Base-by-base conservation (phyloP, 768 basidiomycete species). In the Agaricus blazei region DNA sequence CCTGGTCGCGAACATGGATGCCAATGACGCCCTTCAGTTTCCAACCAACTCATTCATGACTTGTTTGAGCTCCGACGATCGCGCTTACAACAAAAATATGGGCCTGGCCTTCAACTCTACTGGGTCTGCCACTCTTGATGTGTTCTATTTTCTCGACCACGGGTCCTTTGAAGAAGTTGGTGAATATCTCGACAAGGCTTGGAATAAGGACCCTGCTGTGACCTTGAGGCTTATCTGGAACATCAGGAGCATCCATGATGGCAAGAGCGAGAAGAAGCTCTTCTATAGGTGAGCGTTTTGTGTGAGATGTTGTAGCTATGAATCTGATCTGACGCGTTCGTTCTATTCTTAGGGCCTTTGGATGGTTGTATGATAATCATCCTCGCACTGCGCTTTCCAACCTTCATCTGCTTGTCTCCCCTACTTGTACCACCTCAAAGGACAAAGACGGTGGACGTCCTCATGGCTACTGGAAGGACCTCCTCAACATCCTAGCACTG, bases 391-490 rank as follows among this genome's bases (percentile, higher is more conserved):
- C 87, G 2, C 81, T 90, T 45, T 60, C 65, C 8, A 89, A 88
- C 62, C 76, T 88, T 3, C 73, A 63, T 23, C 63, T 72, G 54
- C 71, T 88, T 4, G 79, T 84, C 38, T 70, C 76, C 8, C 82
- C 81, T 0, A 74, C 80, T 6, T 82, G 82, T 63, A 47, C 54
- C 4, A 65, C 65, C 38, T 54, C 63, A n/a, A 72, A 70, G 62
- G 60, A 66, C 56, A 67, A 66, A 61, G 58, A 65, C 48, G 37
- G 59, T 24, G 56, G 61, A 34, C 52, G 65, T 19, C 57, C 72
- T 9, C 87, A 89, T 47, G 87, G 87, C 0, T 87, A 84, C 62
- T 89, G 85, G 83, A 88, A 90, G 63, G 88, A 89, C 60, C 73
- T 88, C 24, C 75, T 87, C 49, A 84, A 87, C 50, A 82, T 90